Conservation (phyloP, 306 rosid species). For the Sechiopsis laciniata region DNA sequence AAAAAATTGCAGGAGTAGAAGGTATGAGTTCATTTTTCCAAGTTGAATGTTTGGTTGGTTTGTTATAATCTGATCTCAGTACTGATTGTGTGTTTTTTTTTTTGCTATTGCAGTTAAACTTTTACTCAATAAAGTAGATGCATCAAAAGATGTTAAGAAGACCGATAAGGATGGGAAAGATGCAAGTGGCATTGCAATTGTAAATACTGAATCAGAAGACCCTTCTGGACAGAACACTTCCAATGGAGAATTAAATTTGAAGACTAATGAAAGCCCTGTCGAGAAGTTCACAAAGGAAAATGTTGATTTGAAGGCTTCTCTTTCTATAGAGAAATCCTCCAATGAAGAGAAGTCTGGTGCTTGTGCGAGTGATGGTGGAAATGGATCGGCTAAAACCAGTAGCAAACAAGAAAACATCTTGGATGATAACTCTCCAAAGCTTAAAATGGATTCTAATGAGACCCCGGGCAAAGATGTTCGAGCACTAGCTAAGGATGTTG, state of each 20-base stretch:
- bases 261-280: conserved; percentile 15
- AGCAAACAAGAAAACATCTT: conserved; percentile 17
- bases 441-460: conserved; percentile 28
- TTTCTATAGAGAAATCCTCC: conserved; percentile 18
- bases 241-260: conserved; percentile 26
- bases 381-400: conserved; percentile 20
- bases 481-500: conserved; percentile 15
- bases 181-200: conserved; percentile 26
- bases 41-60: conserved; percentile 20
- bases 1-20: conserved; percentile 48
- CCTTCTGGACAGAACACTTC: conserved; percentile 16
- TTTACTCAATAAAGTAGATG: conserved; percentile 53
- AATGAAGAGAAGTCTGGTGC: conserved; percentile 27
- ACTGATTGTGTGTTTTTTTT: conserved; percentile 29
- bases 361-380: conserved; percentile 17
- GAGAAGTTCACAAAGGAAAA: conserved; percentile 28
- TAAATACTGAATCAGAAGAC: conserved; percentile 30
- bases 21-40: conserved; percentile 35
- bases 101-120: conserved; percentile 60
- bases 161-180: conserved; percentile 39
- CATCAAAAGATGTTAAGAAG: conserved; percentile 28
- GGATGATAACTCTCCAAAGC: conserved; percentile 14
- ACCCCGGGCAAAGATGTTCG: conserved; percentile 26
- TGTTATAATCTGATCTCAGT: conserved; percentile 19
- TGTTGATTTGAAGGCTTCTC: conserved; percentile 30